These are phyloP conservation scores for Jamesozyma hellenica DNA, from an alignment of 805 yeast genomes.

Conservation along the genomic window DNA sequence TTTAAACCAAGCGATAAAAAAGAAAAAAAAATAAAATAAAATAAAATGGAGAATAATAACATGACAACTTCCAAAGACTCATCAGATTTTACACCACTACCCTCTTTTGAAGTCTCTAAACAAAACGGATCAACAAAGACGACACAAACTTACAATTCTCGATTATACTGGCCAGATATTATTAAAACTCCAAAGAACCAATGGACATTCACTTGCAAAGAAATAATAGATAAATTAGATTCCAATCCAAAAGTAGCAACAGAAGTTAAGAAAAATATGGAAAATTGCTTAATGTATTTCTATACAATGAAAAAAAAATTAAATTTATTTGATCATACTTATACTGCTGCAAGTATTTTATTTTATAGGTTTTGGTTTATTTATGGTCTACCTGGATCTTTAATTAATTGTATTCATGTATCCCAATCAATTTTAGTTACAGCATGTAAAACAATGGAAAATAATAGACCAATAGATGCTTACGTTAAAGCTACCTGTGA, in stretches of 20 bases:
- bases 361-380: constrained; percentile 29
- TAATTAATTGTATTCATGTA: constrained; percentile 24
- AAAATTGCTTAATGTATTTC: constrained; percentile 27
- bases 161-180: constrained; percentile 30
- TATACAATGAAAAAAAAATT: constrained; percentile 28
- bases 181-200: constrained; percentile 24
- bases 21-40: background rate
- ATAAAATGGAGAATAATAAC: background rate
- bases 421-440: constrained; percentile 29
- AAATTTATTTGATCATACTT: constrained; percentile 28
- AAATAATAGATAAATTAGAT: constrained; percentile 25
- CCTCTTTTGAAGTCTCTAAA: background rate
- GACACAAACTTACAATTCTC: constrained; percentile 21
- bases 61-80: background rate
- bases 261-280: constrained; percentile 26
- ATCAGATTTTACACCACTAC: background rate
- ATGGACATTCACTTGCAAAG: constrained; percentile 25
- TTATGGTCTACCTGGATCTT: constrained; percentile 22
- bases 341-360: constrained; percentile 28
- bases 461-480: constrained; percentile 29
- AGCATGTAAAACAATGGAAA: constrained; percentile 30
- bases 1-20: no score
- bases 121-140: background rate
- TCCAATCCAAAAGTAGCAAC: constrained; percentile 12
- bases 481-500: constrained; percentile 28